Evolutionary conservation across 768 basidiomycete genomes (phyloP), one percentile per base, ranked within the genome.

Genomic region (Lentinula sp.): DNA sequence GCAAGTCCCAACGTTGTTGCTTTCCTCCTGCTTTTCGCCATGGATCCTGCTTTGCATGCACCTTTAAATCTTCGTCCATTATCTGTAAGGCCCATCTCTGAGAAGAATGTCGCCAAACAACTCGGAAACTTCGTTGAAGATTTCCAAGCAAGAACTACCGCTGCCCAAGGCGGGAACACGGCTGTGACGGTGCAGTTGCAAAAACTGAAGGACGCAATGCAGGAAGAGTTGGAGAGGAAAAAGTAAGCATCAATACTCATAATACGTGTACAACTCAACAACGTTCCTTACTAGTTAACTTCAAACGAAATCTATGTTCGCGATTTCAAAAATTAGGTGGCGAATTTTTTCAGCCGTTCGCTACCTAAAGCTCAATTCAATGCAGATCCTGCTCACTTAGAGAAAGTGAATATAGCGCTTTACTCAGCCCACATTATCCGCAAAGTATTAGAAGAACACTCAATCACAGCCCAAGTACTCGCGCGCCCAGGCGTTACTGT

Each of bases 121-220:
- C 62, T 86, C 8, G 79, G 79, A 34, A 66, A 62, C 3, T 86
- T 85, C 63, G 63, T 86, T 48, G 71, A 74, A 28, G 78, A 84
- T 57, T 80, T 84, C 62, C 75, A 81, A 64, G 69, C 72, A 3
- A 74, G 81, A 18, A 78, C 76, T 57, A 72, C 76, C 3, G 74
- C 78, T 16, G 71, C 79, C 0, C 80, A 83, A 59, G 79, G 82
- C 9, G 78, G 79, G 3, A 83, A 83, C 62, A 77, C 78, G 0
- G 78, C 84, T 4, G 82, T 84, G 50, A 84, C 78, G 0, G 83
- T 84, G 4, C 85, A 86, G 66, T 73, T 86, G 21, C 78, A 82
- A 67, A 86, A 86, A 68, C 70, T 86, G 54, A 74, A 74, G 49
- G 74, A 75, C 56, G 83, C 84, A 4, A 67, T 86, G 62, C 76